These are phyloP conservation scores for Solanum chiquidenum DNA, from an alignment of 257 asterid species.

Conservation along the genomic window DNA sequence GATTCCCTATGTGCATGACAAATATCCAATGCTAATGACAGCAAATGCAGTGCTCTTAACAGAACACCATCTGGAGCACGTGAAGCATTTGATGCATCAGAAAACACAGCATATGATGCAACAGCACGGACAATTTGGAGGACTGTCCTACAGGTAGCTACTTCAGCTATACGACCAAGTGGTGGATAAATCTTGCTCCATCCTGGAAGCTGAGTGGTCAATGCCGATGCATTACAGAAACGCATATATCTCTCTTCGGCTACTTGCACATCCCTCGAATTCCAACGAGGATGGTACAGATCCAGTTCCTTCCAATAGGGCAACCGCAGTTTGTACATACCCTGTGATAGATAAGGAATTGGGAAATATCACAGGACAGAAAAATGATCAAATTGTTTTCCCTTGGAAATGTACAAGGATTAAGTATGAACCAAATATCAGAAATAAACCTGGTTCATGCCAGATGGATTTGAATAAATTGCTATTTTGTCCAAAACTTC, in stretches of 20 bases:
- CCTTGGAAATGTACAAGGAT: not conserved
- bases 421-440: not conserved
- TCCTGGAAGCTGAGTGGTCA: constrained; percentile 75
- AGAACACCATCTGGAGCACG: constrained; percentile 90
- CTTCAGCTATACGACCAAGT: constrained; percentile 64
- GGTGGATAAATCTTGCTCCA: constrained; percentile 81
- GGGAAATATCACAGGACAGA: not conserved
- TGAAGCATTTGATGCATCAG: constrained; percentile 37
- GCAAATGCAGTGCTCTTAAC: constrained; percentile 69
- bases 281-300: constrained; percentile 97
- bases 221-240: constrained; percentile 74
- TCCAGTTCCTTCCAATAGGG: constrained; percentile 87
- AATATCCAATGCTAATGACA: constrained; percentile 78
- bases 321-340: constrained; percentile 71
- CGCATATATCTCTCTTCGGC: constrained; percentile 90
- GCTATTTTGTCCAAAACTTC: constrained; percentile 72
- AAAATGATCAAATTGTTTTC: not conserved
- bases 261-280: constrained; percentile 73
- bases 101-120: constrained; percentile 63
- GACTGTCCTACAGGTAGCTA: constrained; percentile 74
- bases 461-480: constrained; percentile 85
- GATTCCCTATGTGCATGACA: constrained; percentile 53
- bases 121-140: constrained; percentile 74
- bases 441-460: constrained; percentile 79
- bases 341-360: constrained; percentile 38